Base-by-base conservation (phyloP, 495 filamentous ascomycete species). In the Pseudoneurospora amorphoporcata region DNA sequence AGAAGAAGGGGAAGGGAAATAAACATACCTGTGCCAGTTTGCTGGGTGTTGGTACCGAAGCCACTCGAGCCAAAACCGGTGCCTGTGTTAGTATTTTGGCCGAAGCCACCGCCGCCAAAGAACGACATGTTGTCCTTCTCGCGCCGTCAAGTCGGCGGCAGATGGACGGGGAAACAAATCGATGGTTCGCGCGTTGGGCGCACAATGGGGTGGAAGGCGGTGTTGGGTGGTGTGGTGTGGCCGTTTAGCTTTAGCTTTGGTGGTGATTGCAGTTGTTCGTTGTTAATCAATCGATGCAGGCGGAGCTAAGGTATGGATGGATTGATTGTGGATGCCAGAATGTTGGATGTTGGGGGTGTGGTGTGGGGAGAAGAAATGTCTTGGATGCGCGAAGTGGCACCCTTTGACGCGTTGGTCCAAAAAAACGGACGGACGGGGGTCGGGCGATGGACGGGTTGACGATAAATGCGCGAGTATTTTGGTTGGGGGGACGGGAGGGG, bases 51-150 rank as follows among this genome's bases (percentile, higher is more conserved):
- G 19, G 85, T 73, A 71, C 88, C 88, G 78, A 91, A 85, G 29
- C 84, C 84, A 61, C 84, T 82, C 72, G 82, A 71, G 69, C 80
- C 81, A 75, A 86, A 91, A 71, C 84, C 86, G 74, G 83, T 83
- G 83, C 78, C 87, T 85, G 45, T 86, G 82, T 88, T 88, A 73
- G 84, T 88, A 68, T 76, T 76, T 76, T 87, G 83, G 77, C 89
- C 89, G 80, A 91, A 91, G 76, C 87, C 87, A 80, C 83, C 85
- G 73, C 84, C 81, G 73, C 81, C 81, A 76, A 84, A 73, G 69
- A 87, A 86, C 72, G 83, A 83, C 82, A 87, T 87, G 80, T 73
- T 84, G 73, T 61, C 53, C 53, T 61, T 61, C 53, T 61, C 53
- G 53, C 53, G 53, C 53, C 53, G 53, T 61, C 53, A 61, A 61